phyloP scores from a whole-genome alignment of 305 asterid species.

The Galium porrigens region DNA sequence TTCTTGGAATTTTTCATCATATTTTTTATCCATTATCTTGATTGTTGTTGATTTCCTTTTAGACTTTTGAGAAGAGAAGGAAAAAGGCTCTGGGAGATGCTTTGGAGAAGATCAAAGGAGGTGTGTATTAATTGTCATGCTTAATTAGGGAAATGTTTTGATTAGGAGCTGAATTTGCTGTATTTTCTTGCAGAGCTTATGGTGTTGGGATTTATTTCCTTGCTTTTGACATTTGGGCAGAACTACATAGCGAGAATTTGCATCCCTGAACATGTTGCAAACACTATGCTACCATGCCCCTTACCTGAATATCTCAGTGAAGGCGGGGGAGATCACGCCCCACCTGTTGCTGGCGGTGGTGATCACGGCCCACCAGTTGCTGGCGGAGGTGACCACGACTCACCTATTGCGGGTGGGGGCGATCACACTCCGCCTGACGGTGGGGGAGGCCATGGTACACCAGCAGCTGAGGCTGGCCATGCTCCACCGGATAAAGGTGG shows the following conservation, averaged over 20 bases:
- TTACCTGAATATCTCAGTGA: background rate
- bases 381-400: background rate
- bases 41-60: constrained; percentile 12
- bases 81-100: constrained; percentile 70
- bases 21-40: background rate
- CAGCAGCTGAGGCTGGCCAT: constrained; percentile 14
- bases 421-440: background rate
- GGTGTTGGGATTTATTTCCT: constrained; percentile 68
- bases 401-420: background rate
- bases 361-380: background rate
- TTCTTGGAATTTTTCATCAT: background rate
- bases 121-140: constrained; percentile 21
- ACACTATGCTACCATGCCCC: constrained; percentile 60
- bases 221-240: constrained; percentile 46
- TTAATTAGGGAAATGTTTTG: background rate
- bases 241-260: constrained; percentile 42
- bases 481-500: constrained; percentile 34
- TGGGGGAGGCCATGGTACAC: background rate
- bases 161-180: background rate
- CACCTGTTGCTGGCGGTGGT: background rate
- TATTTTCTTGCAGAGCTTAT: constrained; percentile 47
- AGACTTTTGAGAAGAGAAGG: constrained; percentile 54
- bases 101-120: constrained; percentile 83
- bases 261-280: constrained; percentile 31
- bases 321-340: background rate